Evolutionary conservation across 257 asterid species (phyloP), one percentile per base, ranked within the genome.

Genomic region (Sherardia arvensis): DNA sequence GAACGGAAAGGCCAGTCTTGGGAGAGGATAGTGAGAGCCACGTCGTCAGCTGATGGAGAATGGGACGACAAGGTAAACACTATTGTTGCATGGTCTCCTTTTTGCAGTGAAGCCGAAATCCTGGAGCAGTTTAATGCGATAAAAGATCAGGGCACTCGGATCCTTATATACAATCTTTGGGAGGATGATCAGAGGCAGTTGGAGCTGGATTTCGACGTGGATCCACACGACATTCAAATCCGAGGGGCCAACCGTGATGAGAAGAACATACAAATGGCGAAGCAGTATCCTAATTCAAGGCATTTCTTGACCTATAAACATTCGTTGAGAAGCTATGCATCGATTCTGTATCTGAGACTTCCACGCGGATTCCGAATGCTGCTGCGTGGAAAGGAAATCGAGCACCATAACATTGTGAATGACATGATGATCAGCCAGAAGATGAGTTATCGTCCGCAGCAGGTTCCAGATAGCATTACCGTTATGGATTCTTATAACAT

Each of bases 351-450:
- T 40, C 49, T 40, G n/a, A 15, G 0, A 14, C n/a, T 40, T 40
- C 49, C 49, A 3, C n/a, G 7, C 7, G n/a, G n/a, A 40, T 40
- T 40, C 18, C 4, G 20, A 15, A 40, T 40, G 49, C 3, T 40
- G 7, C 15, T 40, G 49, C 49, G 49, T 1, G 49, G 49, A 0
- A 40, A 40, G 15, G 49, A 40, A 2, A 40, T 40, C 20, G 49
- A 40, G 49, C 49, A 40, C 49, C 49, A 40, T 5, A 87, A 83
- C 80, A 71, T 89, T 58, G 97, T 92, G 64, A 89, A 87, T 76
- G 98, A 92, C 72, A 92, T 92, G 98, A 92, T 92, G 98, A 76
- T 92, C 93, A 79, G 95, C 40, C 86, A 89, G 71, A 95, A 87
- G 6, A 3, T 12, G 4, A 40, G 7, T 15, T 40, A 40, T 15